phyloP scores from a whole-genome alignment of 75 land plant genomes.

The Selaginella moellendorffii region DNA sequence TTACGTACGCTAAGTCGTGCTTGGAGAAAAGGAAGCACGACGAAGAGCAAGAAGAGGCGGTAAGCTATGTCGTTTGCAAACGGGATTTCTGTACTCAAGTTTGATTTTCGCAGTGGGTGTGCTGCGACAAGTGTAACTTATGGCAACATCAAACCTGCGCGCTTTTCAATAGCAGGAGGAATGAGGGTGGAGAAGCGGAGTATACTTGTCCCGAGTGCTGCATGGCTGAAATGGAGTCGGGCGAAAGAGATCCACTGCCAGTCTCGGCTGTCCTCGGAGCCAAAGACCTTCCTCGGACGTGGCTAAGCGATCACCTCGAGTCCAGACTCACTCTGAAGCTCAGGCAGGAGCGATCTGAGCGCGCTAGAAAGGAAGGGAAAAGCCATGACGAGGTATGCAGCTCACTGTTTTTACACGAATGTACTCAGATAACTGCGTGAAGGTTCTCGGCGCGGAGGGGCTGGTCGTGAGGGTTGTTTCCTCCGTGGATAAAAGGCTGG shows the following conservation, averaged over 20 bases:
- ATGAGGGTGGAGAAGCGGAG: conserved; percentile 91
- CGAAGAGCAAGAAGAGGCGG: conserved; percentile 95
- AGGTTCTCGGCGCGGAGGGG: conserved; percentile 77
- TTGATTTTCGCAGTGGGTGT: conserved; percentile 66
- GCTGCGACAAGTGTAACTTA: conserved; percentile 88
- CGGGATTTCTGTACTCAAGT: background rate
- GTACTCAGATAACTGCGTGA: background rate
- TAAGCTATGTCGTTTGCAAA: conserved; percentile 18
- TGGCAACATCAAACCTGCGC: conserved; percentile 98
- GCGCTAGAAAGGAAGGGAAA: conserved; percentile 62
- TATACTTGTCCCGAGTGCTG: conserved; percentile 89
- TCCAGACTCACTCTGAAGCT: conserved; percentile 46
- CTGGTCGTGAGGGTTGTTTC: conserved; percentile 92
- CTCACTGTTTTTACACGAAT: background rate
- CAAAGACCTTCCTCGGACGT: conserved; percentile 76
- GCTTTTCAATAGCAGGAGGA: conserved; percentile 76
- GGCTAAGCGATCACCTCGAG: conserved; percentile 82
- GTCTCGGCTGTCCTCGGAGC: conserved; percentile 88
- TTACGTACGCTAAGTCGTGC: conserved; percentile 39
- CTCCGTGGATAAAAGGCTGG: conserved; percentile 86
- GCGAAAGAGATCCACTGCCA: conserved; percentile 73
- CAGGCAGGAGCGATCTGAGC: conserved; percentile 59
- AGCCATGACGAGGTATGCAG: conserved; percentile 55
- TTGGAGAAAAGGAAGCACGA: conserved; percentile 87
- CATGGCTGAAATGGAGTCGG: conserved; percentile 61